Percentiles rank a stretch among this genome's conserved stretches.
Conservation (phyloP, 768 basidiomycete genomes). For the Naganishia randhawae region DNA sequence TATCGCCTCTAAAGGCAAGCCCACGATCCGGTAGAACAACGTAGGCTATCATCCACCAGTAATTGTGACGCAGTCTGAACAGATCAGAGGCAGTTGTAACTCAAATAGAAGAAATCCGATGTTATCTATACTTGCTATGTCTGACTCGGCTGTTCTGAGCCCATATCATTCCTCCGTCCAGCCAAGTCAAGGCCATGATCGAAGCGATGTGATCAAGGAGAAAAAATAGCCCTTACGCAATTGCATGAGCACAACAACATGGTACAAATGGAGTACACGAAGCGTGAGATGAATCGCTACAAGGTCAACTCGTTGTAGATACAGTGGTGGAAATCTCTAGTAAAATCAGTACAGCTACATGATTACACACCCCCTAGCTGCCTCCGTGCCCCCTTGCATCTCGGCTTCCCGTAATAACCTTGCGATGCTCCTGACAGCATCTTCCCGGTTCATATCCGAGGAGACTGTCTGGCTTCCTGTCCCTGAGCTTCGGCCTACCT, state of each 20-base stretch:
- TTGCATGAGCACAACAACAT: background rate
- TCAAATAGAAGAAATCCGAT: background rate
- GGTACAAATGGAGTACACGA: background rate
- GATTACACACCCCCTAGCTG: background rate
- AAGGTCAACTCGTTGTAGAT: background rate
- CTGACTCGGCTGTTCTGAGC: background rate
- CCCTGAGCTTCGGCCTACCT: slow-evolving; percentile 13
- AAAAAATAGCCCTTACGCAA: no score
- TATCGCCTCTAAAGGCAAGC: slow-evolving; percentile 2
- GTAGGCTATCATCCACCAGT: background rate
- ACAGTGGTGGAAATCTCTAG: background rate
- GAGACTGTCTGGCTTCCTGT: background rate
- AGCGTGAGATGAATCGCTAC: background rate
- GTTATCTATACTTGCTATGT: background rate
- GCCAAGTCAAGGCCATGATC: no score
- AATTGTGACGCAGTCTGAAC: no score
- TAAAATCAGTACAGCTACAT: slow-evolving; percentile 2
- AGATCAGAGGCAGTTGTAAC: background rate
- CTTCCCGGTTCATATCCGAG: background rate
- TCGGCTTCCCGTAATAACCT: slow-evolving; percentile 12
- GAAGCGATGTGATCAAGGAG: no score
- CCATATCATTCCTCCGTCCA: no score
- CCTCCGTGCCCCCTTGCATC: slow-evolving; percentile 13
- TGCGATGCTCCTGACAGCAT: slow-evolving; percentile 10
- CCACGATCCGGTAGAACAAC: background rate